These are phyloP conservation scores for Retiboletus flavoniger DNA, from an alignment of 1,284 basidiomycete species.

Conservation along the genomic window DNA sequence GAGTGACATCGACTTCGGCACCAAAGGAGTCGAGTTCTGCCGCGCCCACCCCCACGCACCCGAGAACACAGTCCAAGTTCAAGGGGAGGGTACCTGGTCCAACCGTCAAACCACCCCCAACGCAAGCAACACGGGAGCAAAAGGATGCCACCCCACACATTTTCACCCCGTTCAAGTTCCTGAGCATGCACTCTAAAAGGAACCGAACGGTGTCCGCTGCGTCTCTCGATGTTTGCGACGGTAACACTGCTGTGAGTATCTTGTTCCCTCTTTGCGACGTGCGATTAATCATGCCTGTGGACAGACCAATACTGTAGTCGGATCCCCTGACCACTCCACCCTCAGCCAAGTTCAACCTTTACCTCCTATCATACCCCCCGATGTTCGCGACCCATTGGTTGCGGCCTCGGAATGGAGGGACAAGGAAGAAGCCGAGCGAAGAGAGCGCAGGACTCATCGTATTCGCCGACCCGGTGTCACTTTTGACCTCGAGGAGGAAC, in stretches of 20 bases:
- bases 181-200: slow-evolving; percentile 49
- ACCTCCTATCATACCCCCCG: slow-evolving; percentile 55
- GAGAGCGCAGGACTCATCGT: slow-evolving; percentile 43
- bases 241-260: slow-evolving; percentile 61
- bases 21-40: slow-evolving; percentile 18
- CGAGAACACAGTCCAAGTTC: slow-evolving; percentile 17
- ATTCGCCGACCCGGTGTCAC: slow-evolving; percentile 67
- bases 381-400: slow-evolving; percentile 56
- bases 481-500: slow-evolving; percentile 61
- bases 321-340: slow-evolving; percentile 70
- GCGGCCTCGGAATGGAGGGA: slow-evolving; percentile 69
- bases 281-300: slow-evolving; percentile 13
- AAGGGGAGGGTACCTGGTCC: slow-evolving; percentile 33
- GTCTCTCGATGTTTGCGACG: slow-evolving; percentile 72
- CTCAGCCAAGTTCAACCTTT: slow-evolving; percentile 49
- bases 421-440: slow-evolving; percentile 43
- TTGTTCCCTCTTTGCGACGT: not conserved
- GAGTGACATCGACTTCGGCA: slow-evolving; percentile 6
- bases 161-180: slow-evolving; percentile 60
- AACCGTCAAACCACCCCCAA: slow-evolving; percentile 17
- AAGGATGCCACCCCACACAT: slow-evolving; percentile 46
- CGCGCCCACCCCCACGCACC: slow-evolving; percentile 7
- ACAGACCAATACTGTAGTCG: slow-evolving; percentile 67
- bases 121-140: slow-evolving; percentile 29
- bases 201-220: slow-evolving; percentile 69